These are phyloP conservation scores for Porphyridium purpureum DNA, from an alignment of 23 red algal genomes.

Conservation along the genomic window DNA sequence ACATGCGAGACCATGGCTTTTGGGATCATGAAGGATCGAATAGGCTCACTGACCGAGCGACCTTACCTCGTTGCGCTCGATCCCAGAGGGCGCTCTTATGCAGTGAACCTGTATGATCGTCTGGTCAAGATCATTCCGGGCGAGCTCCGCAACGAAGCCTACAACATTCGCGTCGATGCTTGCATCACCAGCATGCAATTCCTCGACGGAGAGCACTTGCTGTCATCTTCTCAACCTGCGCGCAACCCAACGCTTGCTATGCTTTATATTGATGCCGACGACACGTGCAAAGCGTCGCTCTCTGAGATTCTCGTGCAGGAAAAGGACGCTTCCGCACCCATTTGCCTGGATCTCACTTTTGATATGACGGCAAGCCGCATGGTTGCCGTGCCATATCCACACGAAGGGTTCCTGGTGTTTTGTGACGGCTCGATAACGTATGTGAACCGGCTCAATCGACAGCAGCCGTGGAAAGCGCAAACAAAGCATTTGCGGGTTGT, in stretches of 20 bases:
- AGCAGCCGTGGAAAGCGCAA: too few species aligned
- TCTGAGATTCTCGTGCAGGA: slow-evolving; percentile 45
- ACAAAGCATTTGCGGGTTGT: too few species aligned
- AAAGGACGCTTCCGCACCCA: slow-evolving; percentile 44
- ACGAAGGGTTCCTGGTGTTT: slow-evolving; percentile 48
- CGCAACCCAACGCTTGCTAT: slow-evolving; percentile 63
- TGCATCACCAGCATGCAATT: slow-evolving; percentile 72
- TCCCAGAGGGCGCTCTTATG: slow-evolving; percentile 52
- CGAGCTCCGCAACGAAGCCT: slow-evolving; percentile 45
- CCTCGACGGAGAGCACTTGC: slow-evolving; percentile 57
- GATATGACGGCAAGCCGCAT: slow-evolving; percentile 41
- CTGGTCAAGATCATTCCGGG: slow-evolving; percentile 78
- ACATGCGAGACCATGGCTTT: slow-evolving; percentile 46
- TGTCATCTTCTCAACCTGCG: too few species aligned
- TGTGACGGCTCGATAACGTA: slow-evolving; percentile 52
- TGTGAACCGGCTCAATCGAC: slow-evolving; percentile 3
- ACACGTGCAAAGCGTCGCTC: slow-evolving; percentile 27
- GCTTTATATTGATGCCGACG: slow-evolving; percentile 20
- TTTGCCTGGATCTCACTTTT: slow-evolving; percentile 22
- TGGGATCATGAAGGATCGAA: slow-evolving; percentile 47
- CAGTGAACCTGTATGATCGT: slow-evolving; percentile 55
- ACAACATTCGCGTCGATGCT: slow-evolving; percentile 77
- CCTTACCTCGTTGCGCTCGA: slow-evolving; percentile 57
- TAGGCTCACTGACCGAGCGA: slow-evolving; percentile 14
- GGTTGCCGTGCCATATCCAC: slow-evolving; percentile 55